These are phyloP conservation scores for Malassezia nana DNA, from an alignment of 1,284 basidiomycete genomes.

Conservation along the genomic window DNA sequence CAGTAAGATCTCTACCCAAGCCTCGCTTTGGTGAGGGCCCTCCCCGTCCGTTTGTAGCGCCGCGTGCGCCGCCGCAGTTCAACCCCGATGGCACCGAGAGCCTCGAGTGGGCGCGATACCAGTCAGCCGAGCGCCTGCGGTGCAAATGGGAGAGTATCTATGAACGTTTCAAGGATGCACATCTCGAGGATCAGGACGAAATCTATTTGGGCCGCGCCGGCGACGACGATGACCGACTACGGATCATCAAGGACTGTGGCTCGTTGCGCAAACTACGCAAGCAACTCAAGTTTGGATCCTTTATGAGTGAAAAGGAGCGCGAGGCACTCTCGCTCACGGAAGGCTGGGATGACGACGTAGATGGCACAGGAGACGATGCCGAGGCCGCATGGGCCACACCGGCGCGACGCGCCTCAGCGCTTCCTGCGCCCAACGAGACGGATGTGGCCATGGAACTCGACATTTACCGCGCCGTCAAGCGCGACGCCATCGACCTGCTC, in stretches of 20 bases:
- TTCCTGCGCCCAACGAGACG: not conserved
- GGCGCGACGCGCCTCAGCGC: not conserved
- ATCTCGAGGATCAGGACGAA: conserved; percentile 41
- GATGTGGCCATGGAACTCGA: conserved; percentile 15
- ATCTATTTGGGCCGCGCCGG: conserved; percentile 35
- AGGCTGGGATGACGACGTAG: not conserved
- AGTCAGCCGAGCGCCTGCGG: conserved; percentile 37
- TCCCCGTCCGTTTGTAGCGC: not conserved
- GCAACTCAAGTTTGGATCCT: conserved; percentile 33
- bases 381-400: too few species aligned
- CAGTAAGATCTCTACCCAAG: not conserved
- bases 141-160: conserved; percentile 42
- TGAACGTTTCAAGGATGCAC: conserved; percentile 40
- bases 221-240: conserved; percentile 23
- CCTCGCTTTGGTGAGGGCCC: not conserved
- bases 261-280: conserved; percentile 24
- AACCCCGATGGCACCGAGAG: conserved; percentile 35
- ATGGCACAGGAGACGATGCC: conserved; percentile 2
- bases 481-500: conserved; percentile 15
- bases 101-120: conserved; percentile 32
- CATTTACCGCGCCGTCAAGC: conserved; percentile 18
- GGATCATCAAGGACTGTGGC: conserved; percentile 36
- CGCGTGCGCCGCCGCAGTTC: conserved; percentile 19
- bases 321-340: not conserved
- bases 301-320: conserved; percentile 40